phyloP scores from a whole-genome alignment of 2,329 filamentous ascomycete genomes.

The Polytolypa hystricis region DNA sequence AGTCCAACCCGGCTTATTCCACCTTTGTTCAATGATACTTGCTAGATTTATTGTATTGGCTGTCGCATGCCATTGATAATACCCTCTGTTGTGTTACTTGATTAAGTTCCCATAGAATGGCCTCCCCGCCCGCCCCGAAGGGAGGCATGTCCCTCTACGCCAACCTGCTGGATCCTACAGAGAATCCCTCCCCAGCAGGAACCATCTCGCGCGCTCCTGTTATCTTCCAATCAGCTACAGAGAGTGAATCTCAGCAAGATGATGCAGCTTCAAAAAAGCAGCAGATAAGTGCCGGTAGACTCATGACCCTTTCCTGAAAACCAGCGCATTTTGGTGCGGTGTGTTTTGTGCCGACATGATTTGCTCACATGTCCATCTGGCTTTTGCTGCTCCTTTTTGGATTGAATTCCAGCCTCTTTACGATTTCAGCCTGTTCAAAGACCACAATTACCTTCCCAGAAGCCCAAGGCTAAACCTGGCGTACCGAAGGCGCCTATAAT shows the following conservation, averaged over 20 bases:
- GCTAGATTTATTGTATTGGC: too few species aligned
- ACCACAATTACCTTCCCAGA: conserved; percentile 53
- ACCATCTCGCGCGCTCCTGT: conserved; percentile 71
- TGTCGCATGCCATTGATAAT: not conserved
- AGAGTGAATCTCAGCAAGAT: conserved; percentile 37
- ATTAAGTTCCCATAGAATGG: too few species aligned
- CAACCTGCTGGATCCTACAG: conserved; percentile 57
- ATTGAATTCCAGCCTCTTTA: conserved; percentile 45
- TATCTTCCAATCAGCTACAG: conserved; percentile 51
- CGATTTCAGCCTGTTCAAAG: conserved; percentile 81
- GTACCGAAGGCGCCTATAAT: conserved; percentile 39
- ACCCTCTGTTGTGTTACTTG: conserved; percentile 7
- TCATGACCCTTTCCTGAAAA: conserved; percentile 22
- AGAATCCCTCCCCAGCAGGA: conserved; percentile 32
- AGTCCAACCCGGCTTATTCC: too few species aligned
- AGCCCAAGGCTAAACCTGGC: conserved; percentile 50
- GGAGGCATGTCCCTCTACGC: conserved; percentile 66
- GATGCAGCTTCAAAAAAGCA: conserved; percentile 51
- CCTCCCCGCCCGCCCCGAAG: conserved; percentile 19
- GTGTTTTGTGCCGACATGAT: conserved; percentile 20
- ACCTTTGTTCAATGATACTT: too few species aligned
- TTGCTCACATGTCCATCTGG: conserved; percentile 38
- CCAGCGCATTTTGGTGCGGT: conserved; percentile 17
- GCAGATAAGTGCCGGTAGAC: conserved; percentile 52
- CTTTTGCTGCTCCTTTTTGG: conserved; percentile 15